These are phyloP conservation scores for Emericellopsis atlantica DNA, from an alignment of 2,329 filamentous ascomycete species.

Conservation along the genomic window DNA sequence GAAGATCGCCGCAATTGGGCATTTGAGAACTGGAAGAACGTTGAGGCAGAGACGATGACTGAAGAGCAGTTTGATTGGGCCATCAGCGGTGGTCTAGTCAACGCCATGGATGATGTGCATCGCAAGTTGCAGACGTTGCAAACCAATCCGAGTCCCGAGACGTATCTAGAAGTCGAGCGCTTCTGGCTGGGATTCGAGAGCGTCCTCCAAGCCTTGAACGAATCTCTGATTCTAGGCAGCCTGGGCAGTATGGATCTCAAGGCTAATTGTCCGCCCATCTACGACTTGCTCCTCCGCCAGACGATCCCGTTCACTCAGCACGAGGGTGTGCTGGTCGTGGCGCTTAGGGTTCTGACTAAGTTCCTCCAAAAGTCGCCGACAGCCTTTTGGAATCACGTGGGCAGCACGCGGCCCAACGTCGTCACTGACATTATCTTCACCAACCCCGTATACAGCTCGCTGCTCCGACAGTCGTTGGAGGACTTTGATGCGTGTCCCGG, in stretches of 20 bases:
- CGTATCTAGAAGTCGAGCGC: conserved; percentile 40
- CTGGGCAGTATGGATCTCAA: conserved; percentile 70
- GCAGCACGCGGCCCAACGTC: conserved; percentile 64
- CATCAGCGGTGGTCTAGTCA: conserved; percentile 59
- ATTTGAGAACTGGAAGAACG: conserved; percentile 25
- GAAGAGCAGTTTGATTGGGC: conserved; percentile 78
- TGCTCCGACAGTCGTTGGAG: conserved; percentile 49
- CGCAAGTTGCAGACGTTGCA: conserved; percentile 29
- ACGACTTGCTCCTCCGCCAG: conserved; percentile 44
- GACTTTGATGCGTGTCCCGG: conserved; percentile 28
- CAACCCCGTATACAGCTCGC: conserved; percentile 50
- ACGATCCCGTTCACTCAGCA: conserved; percentile 30
- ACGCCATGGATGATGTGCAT: conserved; percentile 51
- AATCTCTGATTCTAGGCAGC: conserved; percentile 63
- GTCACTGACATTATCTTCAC: conserved; percentile 77
- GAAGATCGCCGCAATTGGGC: conserved; percentile 36
- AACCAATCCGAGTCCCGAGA: conserved; percentile 11
- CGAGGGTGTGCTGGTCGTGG: conserved; percentile 48
- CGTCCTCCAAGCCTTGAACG: conserved; percentile 62
- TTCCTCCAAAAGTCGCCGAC: conserved; percentile 64
- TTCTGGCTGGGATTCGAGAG: conserved; percentile 72
- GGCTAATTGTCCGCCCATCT: conserved; percentile 46
- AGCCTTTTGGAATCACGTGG: conserved; percentile 82
- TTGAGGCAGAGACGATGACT: conserved; percentile 48
- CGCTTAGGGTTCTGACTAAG: conserved; percentile 57